Evolutionary conservation across 1,284 basidiomycete species (phyloP).

Genomic region (Melampsora larici-populina): DNA sequence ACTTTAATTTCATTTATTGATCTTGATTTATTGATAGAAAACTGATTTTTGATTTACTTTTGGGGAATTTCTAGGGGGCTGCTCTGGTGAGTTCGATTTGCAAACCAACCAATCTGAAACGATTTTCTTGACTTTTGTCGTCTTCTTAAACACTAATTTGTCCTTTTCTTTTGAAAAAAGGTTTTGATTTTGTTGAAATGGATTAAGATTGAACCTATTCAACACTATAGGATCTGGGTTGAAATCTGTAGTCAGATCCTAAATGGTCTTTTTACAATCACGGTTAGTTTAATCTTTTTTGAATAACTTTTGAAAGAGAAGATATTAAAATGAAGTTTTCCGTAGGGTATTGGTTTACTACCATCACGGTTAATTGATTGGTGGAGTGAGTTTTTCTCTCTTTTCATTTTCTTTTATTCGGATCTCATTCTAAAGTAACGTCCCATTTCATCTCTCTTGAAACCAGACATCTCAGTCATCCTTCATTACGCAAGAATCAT

Average conservation of each 20-base stretch:
- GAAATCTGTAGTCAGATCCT: conserved; percentile 43
- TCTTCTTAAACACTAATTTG: neutral
- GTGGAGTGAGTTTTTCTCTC: conserved; percentile 15
- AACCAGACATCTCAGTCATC: conserved; percentile 26
- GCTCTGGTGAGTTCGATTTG: conserved; percentile 14
- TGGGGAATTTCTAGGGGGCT: conserved; percentile 2
- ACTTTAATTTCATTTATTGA: neutral
- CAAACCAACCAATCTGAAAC: neutral
- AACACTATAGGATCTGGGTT: conserved; percentile 31
- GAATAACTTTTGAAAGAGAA: too few relatives aligned
- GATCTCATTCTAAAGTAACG: neutral
- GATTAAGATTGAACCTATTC: conserved; percentile 26
- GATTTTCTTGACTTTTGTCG: neutral
- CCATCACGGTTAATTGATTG: conserved; percentile 30
- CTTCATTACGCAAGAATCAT: conserved; percentile 29
- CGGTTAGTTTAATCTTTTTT: neutral
- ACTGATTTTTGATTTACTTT: too few relatives aligned
- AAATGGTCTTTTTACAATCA: conserved; percentile 41
- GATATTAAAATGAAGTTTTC: too few relatives aligned
- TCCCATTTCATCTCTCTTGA: neutral
- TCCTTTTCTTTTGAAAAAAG: neutral
- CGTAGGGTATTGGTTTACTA: conserved; percentile 31
- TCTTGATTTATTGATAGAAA: neutral
- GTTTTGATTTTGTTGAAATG: conserved; percentile 30
- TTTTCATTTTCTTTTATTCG: neutral